Evolutionary conservation across 1,284 basidiomycete genomes (phyloP), one percentile per base, ranked within the genome.

Genomic region (Schizopora paradoxa): DNA sequence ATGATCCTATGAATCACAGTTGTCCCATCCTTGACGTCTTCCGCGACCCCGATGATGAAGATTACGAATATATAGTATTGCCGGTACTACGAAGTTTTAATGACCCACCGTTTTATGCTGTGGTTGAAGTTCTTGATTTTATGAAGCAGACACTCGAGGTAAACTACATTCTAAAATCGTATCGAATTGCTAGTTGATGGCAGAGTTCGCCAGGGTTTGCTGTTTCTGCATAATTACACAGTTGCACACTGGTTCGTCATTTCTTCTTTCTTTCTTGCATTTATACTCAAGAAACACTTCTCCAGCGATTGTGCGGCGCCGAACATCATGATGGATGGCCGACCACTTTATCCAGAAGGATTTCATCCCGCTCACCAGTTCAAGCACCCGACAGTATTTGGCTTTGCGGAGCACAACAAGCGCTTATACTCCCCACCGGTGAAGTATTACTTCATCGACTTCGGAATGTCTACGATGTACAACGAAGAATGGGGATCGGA

Each of bases 301-400:
- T 35, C 29, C 44, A 75, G 73, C 1, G 72, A 75, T 45, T 62
- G 61, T 37, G 61, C 62, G 41, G 14, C 31, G 3, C 33, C 53
- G n/a, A 72, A 72, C 41, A 58, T 70, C 32, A 66, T 71, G 66
- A 58, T 70, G 49, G 67, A 69, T 40, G 58, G 65, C 0, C 41
- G 26, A 5, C 42, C 49, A 13, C 45, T 67, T 35, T 63, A 58
- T 48, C 55, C 58, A 1, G 21, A 62, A 13, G 46, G 51, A 4
- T 63, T 52, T 38, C 63, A 67, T 48, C 64, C 64, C 5, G 25
- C 42, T 4, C 28, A 27, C 2, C 21, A 34, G 1, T 45, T 35
- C 39, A 4, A 2, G 22, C 49, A 47, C 55, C 46, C 3, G 54
- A 61, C 35, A 51, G 47, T 11, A 53, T 38, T 14, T 47, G 51